Evolutionary conservation across 495 filamentous ascomycete species (phyloP).

Genomic region (Tuber microsphaerosporum): DNA sequence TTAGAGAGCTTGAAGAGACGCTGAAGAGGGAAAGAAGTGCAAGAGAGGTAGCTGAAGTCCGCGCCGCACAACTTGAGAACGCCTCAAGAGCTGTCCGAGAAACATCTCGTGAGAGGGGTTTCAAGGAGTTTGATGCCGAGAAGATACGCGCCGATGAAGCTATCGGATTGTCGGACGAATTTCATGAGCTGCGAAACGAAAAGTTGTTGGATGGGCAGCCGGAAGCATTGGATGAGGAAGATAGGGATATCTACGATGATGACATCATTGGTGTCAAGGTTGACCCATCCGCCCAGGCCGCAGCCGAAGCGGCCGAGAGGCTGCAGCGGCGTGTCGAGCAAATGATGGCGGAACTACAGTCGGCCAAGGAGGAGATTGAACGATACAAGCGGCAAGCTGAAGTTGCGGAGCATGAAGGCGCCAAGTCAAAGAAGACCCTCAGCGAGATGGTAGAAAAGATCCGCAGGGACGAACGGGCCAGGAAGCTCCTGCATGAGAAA

Average conservation of each 20-base stretch:
- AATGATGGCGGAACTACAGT: conserved; percentile 75
- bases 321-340: conserved; percentile 69
- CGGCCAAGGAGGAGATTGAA: conserved; percentile 72
- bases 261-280: conserved; percentile 31
- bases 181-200: conserved; percentile 10
- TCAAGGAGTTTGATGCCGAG: conserved; percentile 36
- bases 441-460: conserved; percentile 84
- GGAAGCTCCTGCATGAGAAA: conserved; percentile 21
- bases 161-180: conserved; percentile 43
- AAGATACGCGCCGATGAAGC: conserved; percentile 40
- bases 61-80: conserved; percentile 61
- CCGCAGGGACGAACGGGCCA: conserved; percentile 56
- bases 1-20: conserved; percentile 73
- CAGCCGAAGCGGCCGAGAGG: conserved; percentile 47
- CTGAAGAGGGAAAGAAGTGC: conserved; percentile 72
- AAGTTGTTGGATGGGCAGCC: conserved; percentile 24
- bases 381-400: conserved; percentile 69
- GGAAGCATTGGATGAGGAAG: conserved; percentile 18
- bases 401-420: conserved; percentile 59
- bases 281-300: conserved; percentile 41
- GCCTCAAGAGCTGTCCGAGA: conserved; percentile 39
- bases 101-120: conserved; percentile 33
- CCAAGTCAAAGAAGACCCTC: conserved; percentile 60
- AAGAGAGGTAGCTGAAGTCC: conserved; percentile 73
- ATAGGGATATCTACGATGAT: conserved; percentile 21